Base-by-base conservation (phyloP, 1,284 basidiomycete species). In the Cutaneotrichosporon mucoides region DNA sequence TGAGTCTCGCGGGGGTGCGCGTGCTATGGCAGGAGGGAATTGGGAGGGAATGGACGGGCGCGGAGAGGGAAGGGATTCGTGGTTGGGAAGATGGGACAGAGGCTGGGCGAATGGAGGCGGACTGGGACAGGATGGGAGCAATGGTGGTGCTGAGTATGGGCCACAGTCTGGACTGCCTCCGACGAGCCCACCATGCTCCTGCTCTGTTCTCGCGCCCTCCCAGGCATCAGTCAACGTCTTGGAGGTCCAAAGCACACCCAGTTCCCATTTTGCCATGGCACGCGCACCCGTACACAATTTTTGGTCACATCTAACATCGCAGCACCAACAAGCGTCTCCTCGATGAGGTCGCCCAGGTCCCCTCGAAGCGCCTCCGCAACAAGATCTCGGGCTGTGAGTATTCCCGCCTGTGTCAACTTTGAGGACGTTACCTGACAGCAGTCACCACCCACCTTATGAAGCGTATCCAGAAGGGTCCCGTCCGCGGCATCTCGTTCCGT, bases 401-500 rank as follows among this genome's bases (percentile, higher is more conserved):
- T 40, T 6, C 38, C 13, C 13, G 3, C 45, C 34, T n/a, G n/a
- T 1, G 5, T 3, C 24, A 12, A 5, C 34, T 4, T 0, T 34
- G 0, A 5, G n/a, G 44, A 10, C 13, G 15, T 11, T 6, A 40
- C 10, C 54, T 53, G 5, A 36, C 42, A 12, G 7, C 67, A 77
- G 76, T 98, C 88, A 99, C 96, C 69, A 99, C 95, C 74, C 96
- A 99, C 81, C 84, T 99, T 79, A 99, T 99, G 96, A 98, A 94
- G 86, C 92, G 96, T 77, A 99, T 99, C 77, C 92, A 97, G 82
- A 88, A 88, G 69, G 95, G 95, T n/a, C 96, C 96, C 73, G 96
- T 99, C 68, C 92, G 94, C 73, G 96, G 96, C 76, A 99, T 99
- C 81, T 98, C 94, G 68, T 99, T 99, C 92, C 97, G 97, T 83